Base-by-base conservation (phyloP, 1,284 basidiomycete species). In the Apiotrichum porosum region DNA sequence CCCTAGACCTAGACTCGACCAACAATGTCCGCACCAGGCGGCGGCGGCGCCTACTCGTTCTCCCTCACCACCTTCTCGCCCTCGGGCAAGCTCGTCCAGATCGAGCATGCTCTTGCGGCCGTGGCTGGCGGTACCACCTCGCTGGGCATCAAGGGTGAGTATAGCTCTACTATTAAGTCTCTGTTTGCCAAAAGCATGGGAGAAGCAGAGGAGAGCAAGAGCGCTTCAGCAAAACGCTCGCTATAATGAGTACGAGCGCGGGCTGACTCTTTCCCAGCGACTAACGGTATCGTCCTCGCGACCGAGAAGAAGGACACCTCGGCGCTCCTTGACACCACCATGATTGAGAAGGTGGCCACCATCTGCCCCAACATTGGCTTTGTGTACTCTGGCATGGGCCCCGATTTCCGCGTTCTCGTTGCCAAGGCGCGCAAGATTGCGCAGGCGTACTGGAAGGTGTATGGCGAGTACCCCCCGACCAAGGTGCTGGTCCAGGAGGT, bases 221-320 rank as follows among this genome's bases (percentile, higher is more conserved):
- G n/a, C n/a, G n/a, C n/a, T n/a, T n/a, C n/a, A n/a, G n/a, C n/a
- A n/a, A n/a, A n/a, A n/a, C n/a, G n/a, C n/a, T n/a, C n/a, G n/a
- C n/a, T n/a, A n/a, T n/a, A n/a, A n/a, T 32, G 31, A 32, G n/a
- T n/a, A n/a, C n/a, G n/a, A 37, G 21, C 37, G 4, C n/a, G 19
- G 10, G 19, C 41, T 42, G 19, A 24, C 32, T 17, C 21, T 21
- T 3, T n/a, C n/a, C 14, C 72, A 97, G 93, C 95, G 30, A 88
- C 93, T 35, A 97, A 98, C 74, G 95, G 95, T 45, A 92, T 99
- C 62, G 95, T 99, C 55, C 92, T 99, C 61, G 95, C 95, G 23
- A 97, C 95, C 3, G 95, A 98, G 78, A 98, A 98, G 83, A 97
- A 97, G 76, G 83, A 92, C 9, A 91, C 93, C 15, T 98, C 95